Conservation (phyloP, 371 early-diverging fungal species). For the Blakeslea trispora region DNA sequence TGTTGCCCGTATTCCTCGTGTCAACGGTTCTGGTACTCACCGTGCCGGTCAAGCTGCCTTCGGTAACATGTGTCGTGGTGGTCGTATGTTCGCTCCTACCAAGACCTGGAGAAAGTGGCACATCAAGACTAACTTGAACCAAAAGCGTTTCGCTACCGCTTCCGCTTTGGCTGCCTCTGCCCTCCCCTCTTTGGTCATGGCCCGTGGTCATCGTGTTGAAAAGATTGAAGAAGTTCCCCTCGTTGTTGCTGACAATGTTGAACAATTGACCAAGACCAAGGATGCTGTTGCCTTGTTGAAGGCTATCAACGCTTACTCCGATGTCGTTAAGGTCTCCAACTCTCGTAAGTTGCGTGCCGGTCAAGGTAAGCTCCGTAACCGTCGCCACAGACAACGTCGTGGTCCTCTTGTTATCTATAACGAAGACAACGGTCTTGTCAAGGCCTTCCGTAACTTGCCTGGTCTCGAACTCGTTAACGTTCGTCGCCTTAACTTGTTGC, state of each 20-base stretch:
- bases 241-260: constrained; percentile 85
- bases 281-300: constrained; percentile 93
- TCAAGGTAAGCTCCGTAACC: constrained; percentile 99
- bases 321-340: constrained; percentile 97
- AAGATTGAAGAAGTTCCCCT: constrained; percentile 97
- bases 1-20: constrained; percentile 99
- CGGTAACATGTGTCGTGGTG: constrained; percentile 99
- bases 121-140: constrained; percentile 97
- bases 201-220: constrained; percentile 99
- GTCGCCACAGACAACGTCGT: constrained; percentile 97
- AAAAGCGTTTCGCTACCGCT: constrained; percentile 97
- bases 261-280: constrained; percentile 95
- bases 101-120: constrained; percentile 99
- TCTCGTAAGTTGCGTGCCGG: constrained; percentile 98
- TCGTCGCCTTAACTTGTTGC: constrained; percentile 93
- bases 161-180: constrained; percentile 99
- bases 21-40: constrained; percentile 98
- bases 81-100: constrained; percentile 99
- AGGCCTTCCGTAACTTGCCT: constrained; percentile 99
- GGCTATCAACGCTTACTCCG: constrained; percentile 92
- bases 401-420: constrained; percentile 98
- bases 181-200: constrained; percentile 94
- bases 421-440: constrained; percentile 93
- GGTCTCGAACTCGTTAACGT: constrained; percentile 98
- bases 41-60: constrained; percentile 99